Evolutionary conservation across 495 filamentous ascomycete species (phyloP), one percentile per base, ranked within the genome.

Genomic region (Trichoderma gamsii): DNA sequence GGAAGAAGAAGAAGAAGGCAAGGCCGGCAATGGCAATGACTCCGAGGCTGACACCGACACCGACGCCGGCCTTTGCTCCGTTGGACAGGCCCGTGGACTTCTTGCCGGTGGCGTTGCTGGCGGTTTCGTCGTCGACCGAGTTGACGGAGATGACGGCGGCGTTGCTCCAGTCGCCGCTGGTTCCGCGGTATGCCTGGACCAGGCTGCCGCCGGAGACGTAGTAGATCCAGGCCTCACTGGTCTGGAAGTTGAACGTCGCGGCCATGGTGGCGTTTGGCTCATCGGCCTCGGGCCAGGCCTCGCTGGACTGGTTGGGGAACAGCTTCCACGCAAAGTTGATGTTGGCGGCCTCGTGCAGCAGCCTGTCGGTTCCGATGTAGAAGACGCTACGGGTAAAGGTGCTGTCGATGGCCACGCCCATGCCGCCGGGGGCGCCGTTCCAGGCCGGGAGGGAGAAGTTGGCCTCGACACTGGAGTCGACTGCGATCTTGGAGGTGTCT

Each of bases 1-100:
- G 11, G 59, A 73, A 67, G n/a, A 69, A 67, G n/a, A 69, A 70
- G 65, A 77, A 63, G 41, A 65, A 70, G 44, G 66, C 63, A 23
- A 80, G 29, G 0, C 71, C 72, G 38, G 77, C 66, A 52, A 72
- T 69, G 32, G 70, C 77, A 11, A 79, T 69, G 6, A 71, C 65
- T 13, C 71, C 77, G 13, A 79, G 68, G 9, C 70, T 64, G 43
- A 79, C 75, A 18, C 78, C 79, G 4, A 76, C 73, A 16, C 75
- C 78, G 21, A 81, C 72, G 56, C 78, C 77, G 4, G 72, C 75
- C 65, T 79, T 79, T 66, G 77, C 76, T 13, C 74, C 76, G 4
- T 70, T 66, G 4, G 76, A 77, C 15, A 79, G 75, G 5, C 49
- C 49, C 3, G 49, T 8, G 29, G 29, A 27, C 4, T 1, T 49